Evolutionary conservation across 192 early-diverging fungal species (phyloP), one percentile per base, ranked within the genome.

Genomic region (Paraglomus occultum): DNA sequence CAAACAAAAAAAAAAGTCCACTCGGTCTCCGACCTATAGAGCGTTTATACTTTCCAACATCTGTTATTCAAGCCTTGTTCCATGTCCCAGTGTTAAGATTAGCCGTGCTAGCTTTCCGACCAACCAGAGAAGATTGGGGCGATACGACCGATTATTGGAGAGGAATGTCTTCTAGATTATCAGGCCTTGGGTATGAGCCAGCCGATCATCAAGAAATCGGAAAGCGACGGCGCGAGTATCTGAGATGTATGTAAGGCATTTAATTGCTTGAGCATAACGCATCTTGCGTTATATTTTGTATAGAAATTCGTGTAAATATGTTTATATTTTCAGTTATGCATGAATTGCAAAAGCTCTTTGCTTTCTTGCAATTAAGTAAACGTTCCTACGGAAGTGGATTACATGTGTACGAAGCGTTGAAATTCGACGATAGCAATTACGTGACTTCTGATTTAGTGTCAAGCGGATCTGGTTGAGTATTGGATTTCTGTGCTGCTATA

Each of bases 341-440:
- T 15, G 80, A 82, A 66, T n/a, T 77, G 43, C 80, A 82, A 60
- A 77, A 77, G 12, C 64, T 82, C 31, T 82, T 79, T 53, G 80
- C 64, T 5, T 82, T 77, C 54, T 48, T 82, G 6, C 40, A 38
- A 5, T 43, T 69, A 23, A 75, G 75, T 22, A 43, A 75, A 31
- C 73, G 80, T 17, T 8, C 47, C 8, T 79, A 79, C 70, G 77
- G 73, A 9, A 72, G 63, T 39, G 55, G 55, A 1, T 61, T 51
- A 20, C 71, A 64, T 59, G 63, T 79, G n/a, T 60, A 77, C 0
- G 17, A 64, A 23, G 77, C 77, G 9, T 42, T 77, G 4, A 43
- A 61, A 12, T 48, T 40, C 31, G 23, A 70, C 31, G 67, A 49
- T 14, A 69, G 40, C 15, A 67, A 0, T 18, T 17, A 0, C 42